These are phyloP conservation scores for Myriosclerotinia curreyana DNA, from an alignment of 2,329 filamentous ascomycete genomes.

Conservation along the genomic window DNA sequence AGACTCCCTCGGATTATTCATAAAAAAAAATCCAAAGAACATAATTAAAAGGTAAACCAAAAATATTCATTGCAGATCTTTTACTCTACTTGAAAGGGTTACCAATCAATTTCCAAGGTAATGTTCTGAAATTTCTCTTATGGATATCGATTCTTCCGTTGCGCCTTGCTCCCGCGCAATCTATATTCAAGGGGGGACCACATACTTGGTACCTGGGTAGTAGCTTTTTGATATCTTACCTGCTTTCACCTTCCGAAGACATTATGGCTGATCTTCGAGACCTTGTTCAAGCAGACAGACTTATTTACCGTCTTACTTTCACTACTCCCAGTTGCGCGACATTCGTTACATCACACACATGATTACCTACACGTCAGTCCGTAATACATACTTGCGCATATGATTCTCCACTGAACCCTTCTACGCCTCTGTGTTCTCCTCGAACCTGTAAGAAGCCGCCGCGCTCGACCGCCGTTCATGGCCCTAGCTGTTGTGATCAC, in stretches of 20 bases:
- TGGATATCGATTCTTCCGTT: conserved; percentile 4
- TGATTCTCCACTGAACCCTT: conserved; percentile 33
- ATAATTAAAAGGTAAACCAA: not conserved
- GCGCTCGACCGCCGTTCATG: conserved; percentile 40
- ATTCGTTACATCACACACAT: conserved; percentile 33
- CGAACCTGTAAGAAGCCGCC: conserved; percentile 39
- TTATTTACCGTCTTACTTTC: conserved; percentile 4
- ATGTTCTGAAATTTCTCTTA: conserved; percentile 3
- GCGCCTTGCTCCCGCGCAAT: conserved; percentile 12
- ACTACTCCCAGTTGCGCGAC: conserved; percentile 24
- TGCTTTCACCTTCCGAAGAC: not conserved
- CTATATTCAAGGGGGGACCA: conserved; percentile 14
- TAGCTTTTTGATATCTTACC: not conserved
- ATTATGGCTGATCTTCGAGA: conserved; percentile 22
- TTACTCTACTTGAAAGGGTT: conserved; percentile 11
- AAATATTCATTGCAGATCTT: not conserved
- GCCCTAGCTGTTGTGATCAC: conserved; percentile 39
- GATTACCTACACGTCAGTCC: conserved; percentile 33
- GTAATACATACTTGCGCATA: conserved; percentile 35
- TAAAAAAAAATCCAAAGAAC: not conserved
- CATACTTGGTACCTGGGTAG: conserved; percentile 10
- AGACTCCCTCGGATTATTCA: not conserved
- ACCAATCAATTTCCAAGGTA: conserved; percentile 14
- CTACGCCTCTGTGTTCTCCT: conserved; percentile 32
- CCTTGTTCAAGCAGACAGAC: conserved; percentile 17